Base-by-base conservation (phyloP, 257 asterid species). In the Parsonsia alboflavescens region DNA sequence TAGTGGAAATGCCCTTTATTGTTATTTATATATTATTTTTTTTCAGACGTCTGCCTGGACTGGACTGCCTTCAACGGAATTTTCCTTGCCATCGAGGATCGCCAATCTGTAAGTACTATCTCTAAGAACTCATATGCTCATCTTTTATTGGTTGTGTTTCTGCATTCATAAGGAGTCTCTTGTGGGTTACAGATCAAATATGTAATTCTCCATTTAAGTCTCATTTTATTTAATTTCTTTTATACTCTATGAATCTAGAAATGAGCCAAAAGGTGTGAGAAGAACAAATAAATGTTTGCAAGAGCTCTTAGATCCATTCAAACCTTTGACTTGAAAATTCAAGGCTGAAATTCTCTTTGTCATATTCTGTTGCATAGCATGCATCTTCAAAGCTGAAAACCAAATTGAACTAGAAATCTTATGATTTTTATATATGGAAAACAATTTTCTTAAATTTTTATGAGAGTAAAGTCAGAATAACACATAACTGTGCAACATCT, bases 31-130 rank as follows among this genome's bases (percentile, higher is more conserved):
- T 46, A 46, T 46, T 54, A 8, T 7, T 53, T 53, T 6, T 50
- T 53, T 82, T 68, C 86, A 89, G 96, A 70, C 76, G 56, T 68
- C 66, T 88, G 71, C 86, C 88, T 19, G 92, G 97, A 75, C 73
- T 87, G 82, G 68, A 86, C 78, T 92, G 98, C 70, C 97, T 90
- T 71, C 97, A 90, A 41, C 71, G 86, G 45, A 84, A 80, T 81
- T 93, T 90, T 65, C 94, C 91, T 57, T 93, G 96, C 85, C 46
- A 70, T 61, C 86, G 89, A 76, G 91, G 85, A 45, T n/a, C 73
- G 1, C 96, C 94, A 21, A 64, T 45, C 45, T 85, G 97, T 89
- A 78, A 78, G 96, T 86, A 70, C 24, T 50, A 16, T 30, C 17
- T 71, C 11, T 16, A 64, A 17, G 17, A 41, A 17, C 28, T 42